Conservation (phyloP, 2,329 filamentous ascomycete genomes). For the Ascochyta pisi region DNA sequence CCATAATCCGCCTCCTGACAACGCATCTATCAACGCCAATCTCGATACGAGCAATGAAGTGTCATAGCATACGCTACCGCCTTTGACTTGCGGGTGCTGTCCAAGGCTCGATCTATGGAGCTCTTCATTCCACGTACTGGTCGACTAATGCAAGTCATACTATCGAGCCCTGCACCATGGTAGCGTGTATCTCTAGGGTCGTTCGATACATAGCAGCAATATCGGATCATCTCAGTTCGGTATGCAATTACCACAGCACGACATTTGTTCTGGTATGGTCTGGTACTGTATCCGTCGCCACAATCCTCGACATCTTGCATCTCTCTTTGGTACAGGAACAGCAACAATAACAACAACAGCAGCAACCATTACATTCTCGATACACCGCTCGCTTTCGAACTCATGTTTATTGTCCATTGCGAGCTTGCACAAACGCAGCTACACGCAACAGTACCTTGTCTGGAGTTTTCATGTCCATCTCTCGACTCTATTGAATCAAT, state of each 20-base stretch:
- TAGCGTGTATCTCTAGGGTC: background rate
- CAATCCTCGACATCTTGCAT: background rate
- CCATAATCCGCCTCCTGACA: background rate
- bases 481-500: too few species aligned
- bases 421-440: too few species aligned
- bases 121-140: background rate
- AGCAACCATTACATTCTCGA: too few species aligned
- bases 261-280: background rate
- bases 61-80: background rate
- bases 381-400: too few species aligned
- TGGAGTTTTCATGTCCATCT: background rate
- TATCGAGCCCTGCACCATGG: slow-evolving; percentile 1
- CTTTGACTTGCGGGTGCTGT: background rate
- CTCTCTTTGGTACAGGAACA: too few species aligned
- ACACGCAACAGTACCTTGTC: too few species aligned
- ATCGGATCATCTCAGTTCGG: background rate
- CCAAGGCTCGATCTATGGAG: background rate
- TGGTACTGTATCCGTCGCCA: slow-evolving; percentile 3
- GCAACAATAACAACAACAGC: too few species aligned
- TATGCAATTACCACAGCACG: background rate
- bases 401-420: too few species aligned
- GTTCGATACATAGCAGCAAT: background rate
- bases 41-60: background rate
- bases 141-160: slow-evolving; percentile 7
- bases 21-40: background rate